A percentile compares a stretch with the other conserved stretches of the same genome.
phyloP scores from a whole-genome alignment of 768 basidiomycete genomes.

The Russula sp. region DNA sequence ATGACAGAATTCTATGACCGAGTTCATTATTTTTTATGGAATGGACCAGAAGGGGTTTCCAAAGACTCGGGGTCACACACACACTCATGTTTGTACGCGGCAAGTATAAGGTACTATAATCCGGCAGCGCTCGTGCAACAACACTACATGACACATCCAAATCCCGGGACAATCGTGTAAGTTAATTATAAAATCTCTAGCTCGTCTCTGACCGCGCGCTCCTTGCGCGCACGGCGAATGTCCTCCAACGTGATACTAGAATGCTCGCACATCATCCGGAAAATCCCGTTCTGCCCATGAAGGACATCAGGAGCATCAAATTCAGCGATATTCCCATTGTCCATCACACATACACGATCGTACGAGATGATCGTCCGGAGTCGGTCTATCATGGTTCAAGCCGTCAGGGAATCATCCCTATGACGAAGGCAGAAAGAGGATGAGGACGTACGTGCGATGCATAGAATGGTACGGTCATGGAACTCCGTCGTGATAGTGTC shows the following conservation, averaged over 20 bases:
- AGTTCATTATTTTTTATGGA: too few species aligned
- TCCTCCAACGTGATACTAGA: constrained; percentile 75
- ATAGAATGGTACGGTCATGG: constrained; percentile 77
- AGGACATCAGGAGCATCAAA: constrained; percentile 75
- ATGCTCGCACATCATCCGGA: constrained; percentile 82
- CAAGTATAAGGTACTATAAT: too few species aligned
- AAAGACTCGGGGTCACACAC: too few species aligned
- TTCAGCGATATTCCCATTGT: constrained; percentile 79
- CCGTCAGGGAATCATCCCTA: not conserved
- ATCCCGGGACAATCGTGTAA: too few species aligned
- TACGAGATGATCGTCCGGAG: constrained; percentile 84
- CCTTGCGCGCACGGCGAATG: constrained; percentile 45
- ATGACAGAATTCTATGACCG: too few species aligned
- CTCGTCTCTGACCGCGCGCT: constrained; percentile 17
- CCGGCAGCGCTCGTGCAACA: too few species aligned
- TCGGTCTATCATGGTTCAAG: constrained; percentile 54
- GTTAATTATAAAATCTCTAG: constrained; percentile 1
- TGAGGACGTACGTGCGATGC: constrained; percentile 73
- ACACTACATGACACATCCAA: too few species aligned
- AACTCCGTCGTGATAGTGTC: constrained; percentile 86
- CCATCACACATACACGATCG: constrained; percentile 85
- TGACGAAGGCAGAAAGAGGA: too few species aligned
- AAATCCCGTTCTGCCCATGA: constrained; percentile 62
- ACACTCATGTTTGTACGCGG: too few species aligned
- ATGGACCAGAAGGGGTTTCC: too few species aligned